Evolutionary conservation across 768 basidiomycete species (phyloP), one percentile per base, ranked within the genome.

Genomic region (Mycena vulgaris): DNA sequence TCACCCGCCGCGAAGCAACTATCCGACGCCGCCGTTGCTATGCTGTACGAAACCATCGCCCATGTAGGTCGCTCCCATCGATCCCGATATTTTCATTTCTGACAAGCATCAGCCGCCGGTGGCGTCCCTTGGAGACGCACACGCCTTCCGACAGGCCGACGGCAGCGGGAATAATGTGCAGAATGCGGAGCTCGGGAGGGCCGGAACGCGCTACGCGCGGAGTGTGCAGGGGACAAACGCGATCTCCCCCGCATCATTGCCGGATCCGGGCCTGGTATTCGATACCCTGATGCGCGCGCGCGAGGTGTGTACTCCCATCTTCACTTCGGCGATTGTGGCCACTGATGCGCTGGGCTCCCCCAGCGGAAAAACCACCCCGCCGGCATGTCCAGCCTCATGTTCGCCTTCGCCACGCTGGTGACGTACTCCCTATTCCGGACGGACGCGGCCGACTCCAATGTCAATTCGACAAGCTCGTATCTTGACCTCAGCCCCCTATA

Each of bases 351-450:
- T 6, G 3, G 4, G 47, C 74, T 48, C 73, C 77, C 37, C 75
- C 70, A 83, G 75, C 82, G 79, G 59, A 63, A 78, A 49, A 74
- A 81, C 21, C 89, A 90, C 74, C 83, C 86, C 7, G 85, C 84
- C 10, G 92, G 92, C 28, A 83, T 88, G 69, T 91, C 89, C n/a
- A 87, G 85, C 73, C 73, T 91, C 49, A 87, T 89, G 73, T 92
- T 92, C 74, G 89, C 91, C 3, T 92, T 91, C 73, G 92, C 90
- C 3, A 81, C 89, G 37, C 78, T 92, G 49, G 83, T 92, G 67
- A 89, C 87, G 45, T 90, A 92, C 77, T 85, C 83, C 11, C 77
- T 90, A 14, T 91, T 90, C 82, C 79, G 84, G 27, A 89, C 89
- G 1, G 79, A 85, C 71, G 76, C 73, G 9, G 59, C 74, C 7